These are phyloP conservation scores for Termitomyces bulborhizus DNA, from an alignment of 768 basidiomycete species.

Conservation along the genomic window DNA sequence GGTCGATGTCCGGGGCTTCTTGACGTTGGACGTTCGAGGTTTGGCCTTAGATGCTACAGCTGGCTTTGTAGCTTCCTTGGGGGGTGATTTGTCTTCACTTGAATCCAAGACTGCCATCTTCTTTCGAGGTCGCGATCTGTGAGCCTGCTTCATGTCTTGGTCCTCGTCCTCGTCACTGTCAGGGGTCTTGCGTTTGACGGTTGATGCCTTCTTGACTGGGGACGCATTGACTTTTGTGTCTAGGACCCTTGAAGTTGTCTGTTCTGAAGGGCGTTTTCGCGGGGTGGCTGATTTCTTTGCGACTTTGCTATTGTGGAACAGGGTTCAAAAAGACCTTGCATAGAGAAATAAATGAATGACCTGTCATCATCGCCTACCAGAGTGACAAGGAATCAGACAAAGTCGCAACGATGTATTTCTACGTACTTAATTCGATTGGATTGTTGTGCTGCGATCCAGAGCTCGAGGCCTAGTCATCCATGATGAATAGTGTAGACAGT, in stretches of 20 bases:
- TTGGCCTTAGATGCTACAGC: constrained; percentile 14
- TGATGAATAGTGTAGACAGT: background rate
- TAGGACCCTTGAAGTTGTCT: background rate
- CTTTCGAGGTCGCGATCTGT: constrained; percentile 7
- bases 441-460: constrained; percentile 13
- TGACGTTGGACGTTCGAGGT: constrained; percentile 12
- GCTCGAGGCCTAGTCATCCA: constrained; percentile 2
- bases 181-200: constrained; percentile 26
- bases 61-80: constrained; percentile 31
- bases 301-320: background rate
- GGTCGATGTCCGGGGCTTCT: constrained; percentile 14
- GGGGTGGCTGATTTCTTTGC: background rate
- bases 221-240: constrained; percentile 18
- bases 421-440: constrained; percentile 24
- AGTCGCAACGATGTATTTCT: background rate
- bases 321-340: background rate
- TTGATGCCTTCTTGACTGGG: constrained; percentile 7
- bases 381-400: background rate
- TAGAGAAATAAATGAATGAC: background rate
- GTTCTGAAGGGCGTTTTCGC: background rate
- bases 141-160: background rate
- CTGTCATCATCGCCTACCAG: background rate
- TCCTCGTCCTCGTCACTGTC: constrained; percentile 28
- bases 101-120: constrained; percentile 7
- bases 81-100: constrained; percentile 23